phyloP scores from a whole-genome alignment of 2,329 filamentous ascomycete species.

The Penicillium nordicum region DNA sequence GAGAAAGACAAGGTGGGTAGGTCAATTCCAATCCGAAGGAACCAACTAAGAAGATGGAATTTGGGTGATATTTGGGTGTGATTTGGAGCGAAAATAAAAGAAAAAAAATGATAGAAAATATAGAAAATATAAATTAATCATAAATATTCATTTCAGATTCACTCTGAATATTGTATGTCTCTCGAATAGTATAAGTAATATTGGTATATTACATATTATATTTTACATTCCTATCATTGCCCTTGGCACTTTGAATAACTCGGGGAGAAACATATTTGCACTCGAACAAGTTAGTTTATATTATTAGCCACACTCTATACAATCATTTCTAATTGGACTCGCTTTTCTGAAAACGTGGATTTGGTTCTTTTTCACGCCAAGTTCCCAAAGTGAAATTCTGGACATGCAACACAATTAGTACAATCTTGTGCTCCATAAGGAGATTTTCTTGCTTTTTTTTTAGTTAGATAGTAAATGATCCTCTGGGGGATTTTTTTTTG shows the following conservation, averaged over 20 bases:
- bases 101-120: not conserved
- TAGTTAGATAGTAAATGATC: not conserved
- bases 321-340: not conserved
- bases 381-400: not conserved
- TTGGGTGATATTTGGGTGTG: not conserved
- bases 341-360: not conserved
- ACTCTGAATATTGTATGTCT: not conserved
- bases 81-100: not conserved
- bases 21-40: constrained; percentile 1
- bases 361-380: not conserved
- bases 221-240: not conserved
- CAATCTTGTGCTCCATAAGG: not conserved
- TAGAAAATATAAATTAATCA: not conserved
- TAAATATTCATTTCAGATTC: not conserved
- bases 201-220: not conserved
- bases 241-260: not conserved
- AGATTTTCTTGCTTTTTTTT: not conserved
- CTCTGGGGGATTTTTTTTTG: not conserved
- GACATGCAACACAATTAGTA: not conserved
- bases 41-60: not conserved
- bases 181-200: not conserved
- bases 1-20: constrained; percentile 5
- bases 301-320: constrained; percentile 1
- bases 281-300: not conserved
- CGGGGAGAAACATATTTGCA: not conserved